Base-by-base conservation (phyloP, 257 asterid genomes). In the Thymus mandschuricus region DNA sequence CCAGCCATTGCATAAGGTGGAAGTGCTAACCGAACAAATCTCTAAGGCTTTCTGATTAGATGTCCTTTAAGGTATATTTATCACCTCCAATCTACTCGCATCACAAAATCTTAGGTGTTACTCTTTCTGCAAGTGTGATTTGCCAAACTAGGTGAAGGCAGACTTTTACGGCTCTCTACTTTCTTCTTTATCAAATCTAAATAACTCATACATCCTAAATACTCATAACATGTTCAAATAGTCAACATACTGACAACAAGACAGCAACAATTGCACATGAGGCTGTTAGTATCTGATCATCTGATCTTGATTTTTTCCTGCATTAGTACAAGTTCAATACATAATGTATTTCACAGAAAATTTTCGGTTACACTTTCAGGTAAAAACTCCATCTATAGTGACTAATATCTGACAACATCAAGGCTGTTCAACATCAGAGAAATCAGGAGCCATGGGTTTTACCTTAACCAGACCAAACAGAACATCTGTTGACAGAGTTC, bases 381-480 rank as follows among this genome's bases (percentile, higher is more conserved):
- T 63, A 41, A 58, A 50, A 58, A 40, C 3, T 33, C 49, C 58
- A 48, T 64, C 33, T 6, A 41, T 10, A 56, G 13, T 52, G 10
- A 27, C 40, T 13, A 34, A 34, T 61, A 60, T 60, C 29, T 21
- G 41, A 72, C 4, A 21, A 21, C 9, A 59, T 30, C 66, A 5
- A 64, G 54, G 59, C 15, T 45, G 27, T 40, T 51, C 66, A 29
- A 61, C 61, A 75, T 38, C 80, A 49, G 54, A 48, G 8, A 71
- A 56, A 75, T 64, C 43, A 60, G 41, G 69, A 54, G 58, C 57
- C 11, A 41, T 40, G 43, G 28, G 50, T 55, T 75, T 80, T 80
- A 76, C 97, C 90, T 93, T 93, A 64, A 95, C 96, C 79, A 95
- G 86, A 67, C 97, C 99, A 82, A 95, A 95, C 44, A 95, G 84